These are phyloP conservation scores for Neurospora tetrasperma DNA, from an alignment of 495 filamentous ascomycete species.

Conservation along the genomic window DNA sequence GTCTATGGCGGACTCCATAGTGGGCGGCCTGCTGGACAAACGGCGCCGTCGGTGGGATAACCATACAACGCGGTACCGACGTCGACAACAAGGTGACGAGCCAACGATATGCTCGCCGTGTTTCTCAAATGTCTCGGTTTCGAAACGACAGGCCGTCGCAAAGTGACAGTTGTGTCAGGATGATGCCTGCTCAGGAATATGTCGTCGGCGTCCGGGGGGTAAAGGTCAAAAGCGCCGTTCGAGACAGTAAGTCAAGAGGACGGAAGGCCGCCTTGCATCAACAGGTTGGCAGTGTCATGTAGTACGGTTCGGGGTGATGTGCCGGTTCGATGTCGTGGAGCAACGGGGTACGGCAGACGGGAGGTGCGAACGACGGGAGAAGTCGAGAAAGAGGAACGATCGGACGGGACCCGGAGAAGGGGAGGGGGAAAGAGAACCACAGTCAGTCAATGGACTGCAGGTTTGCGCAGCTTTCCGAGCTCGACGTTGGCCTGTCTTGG, in stretches of 20 bases:
- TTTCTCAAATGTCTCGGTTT: neutral
- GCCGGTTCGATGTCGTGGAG: neutral
- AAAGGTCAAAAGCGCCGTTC: neutral
- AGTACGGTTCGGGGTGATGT: neutral
- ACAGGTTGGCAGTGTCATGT: neutral
- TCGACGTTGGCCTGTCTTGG: neutral
- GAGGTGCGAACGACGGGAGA: neutral
- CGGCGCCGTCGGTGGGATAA: conserved; percentile 7
- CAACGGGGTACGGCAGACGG: neutral
- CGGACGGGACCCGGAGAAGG: neutral
- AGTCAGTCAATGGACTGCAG: too few relatives aligned
- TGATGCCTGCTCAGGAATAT: neutral
- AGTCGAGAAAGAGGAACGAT: neutral
- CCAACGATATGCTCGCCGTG: neutral
- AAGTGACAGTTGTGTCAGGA: neutral
- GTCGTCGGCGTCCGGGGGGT: neutral
- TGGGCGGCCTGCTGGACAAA: conserved; percentile 9
- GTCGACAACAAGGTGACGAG: neutral
- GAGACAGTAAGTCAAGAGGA: neutral
- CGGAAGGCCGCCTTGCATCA: neutral
- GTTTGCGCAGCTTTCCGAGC: neutral
- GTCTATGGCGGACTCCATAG: conserved; percentile 16
- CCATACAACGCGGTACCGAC: conserved; percentile 2
- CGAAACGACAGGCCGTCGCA: neutral
- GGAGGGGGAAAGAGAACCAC: neutral